Evolutionary conservation across 306 rosid genomes (phyloP).

Genomic region (Quercus bicolor): DNA sequence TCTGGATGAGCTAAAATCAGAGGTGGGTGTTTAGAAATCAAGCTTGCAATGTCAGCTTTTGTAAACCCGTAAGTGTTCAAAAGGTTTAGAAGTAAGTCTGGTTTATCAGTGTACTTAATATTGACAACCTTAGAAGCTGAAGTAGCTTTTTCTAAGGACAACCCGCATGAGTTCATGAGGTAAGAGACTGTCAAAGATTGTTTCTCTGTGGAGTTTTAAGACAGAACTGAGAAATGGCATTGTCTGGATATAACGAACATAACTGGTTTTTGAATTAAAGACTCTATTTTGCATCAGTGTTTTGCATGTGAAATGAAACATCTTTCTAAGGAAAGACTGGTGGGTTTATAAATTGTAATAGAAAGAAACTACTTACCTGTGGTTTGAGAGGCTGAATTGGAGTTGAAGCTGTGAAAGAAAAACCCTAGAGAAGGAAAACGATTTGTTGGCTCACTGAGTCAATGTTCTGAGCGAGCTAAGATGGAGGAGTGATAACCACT

Average conservation of each 20-base stretch:
- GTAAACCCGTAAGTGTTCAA: not conserved
- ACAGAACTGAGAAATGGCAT: not conserved
- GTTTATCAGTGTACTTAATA: not conserved
- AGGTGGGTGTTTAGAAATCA: not conserved
- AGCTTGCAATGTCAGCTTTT: not conserved
- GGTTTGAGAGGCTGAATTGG: not conserved
- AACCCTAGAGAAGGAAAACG: not conserved
- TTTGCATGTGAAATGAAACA: not conserved
- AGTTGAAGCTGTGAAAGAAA: not conserved
- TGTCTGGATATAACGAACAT: not conserved
- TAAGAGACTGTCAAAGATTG: not conserved
- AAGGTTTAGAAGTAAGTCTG: not conserved
- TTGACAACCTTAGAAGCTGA: not conserved
- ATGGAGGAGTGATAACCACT: not conserved
- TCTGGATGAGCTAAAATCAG: not conserved
- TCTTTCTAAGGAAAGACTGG: not conserved
- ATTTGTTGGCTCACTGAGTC: not conserved
- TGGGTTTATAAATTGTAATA: not conserved
- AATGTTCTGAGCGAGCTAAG: not conserved
- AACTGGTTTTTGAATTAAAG: not conserved
- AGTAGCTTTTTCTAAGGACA: not conserved
- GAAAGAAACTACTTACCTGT: not conserved
- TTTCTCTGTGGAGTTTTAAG: not conserved
- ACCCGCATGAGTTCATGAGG: not conserved
- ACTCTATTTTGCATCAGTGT: not conserved